Base-by-base conservation (phyloP, 2,329 filamentous ascomycete genomes). In the Penicillium glabrum region DNA sequence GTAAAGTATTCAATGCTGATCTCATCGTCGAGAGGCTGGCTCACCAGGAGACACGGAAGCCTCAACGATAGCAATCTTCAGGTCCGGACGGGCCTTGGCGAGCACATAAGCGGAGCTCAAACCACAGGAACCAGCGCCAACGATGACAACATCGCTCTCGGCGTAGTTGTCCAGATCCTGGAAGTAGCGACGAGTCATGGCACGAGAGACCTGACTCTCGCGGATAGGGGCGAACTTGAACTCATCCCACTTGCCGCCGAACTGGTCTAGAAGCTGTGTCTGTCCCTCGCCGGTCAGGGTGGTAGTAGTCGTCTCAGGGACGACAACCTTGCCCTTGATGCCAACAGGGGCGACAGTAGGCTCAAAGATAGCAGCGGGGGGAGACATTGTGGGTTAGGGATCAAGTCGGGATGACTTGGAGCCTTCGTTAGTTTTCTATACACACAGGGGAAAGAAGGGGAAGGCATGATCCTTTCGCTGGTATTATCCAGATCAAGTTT, bases 401-500 rank as follows among this genome's bases (percentile, higher is more conserved):
- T 64, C 63, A 67, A 65, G 62, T 72, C 61, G 60, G 58, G 51
- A 54, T 61, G 57, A 61, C 51, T 61, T 63, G 50, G 19, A 37
- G 6, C 62, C 67, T 69, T 64, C 61, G 69, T 70, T 69, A 78
- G 70, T 70, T 70, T 74, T 62, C 66, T 31, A 71, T 77, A 67
- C 69, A 61, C 62, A 65, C 54, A 58, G 62, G 68, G 63, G 69
- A 67, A 73, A 72, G 69, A 74, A 78, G 77, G 63, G 80, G 80
- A 83, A 84, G 84, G 90, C 91, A 96, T 96, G 91, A 95, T 96
- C 89, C 92, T 96, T 95, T 92, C 92, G 92, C 92, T 92, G 89
- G 91, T 91, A 95, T 95, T 93, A 93, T 93, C 91, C 89, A 91
- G 90, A 93, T 93, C 90, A 93, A 93, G 90, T 93, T 91, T 80